Evolutionary conservation across 208 protist genomes (phyloP).

Genomic region (Leishmania lainsoni): DNA sequence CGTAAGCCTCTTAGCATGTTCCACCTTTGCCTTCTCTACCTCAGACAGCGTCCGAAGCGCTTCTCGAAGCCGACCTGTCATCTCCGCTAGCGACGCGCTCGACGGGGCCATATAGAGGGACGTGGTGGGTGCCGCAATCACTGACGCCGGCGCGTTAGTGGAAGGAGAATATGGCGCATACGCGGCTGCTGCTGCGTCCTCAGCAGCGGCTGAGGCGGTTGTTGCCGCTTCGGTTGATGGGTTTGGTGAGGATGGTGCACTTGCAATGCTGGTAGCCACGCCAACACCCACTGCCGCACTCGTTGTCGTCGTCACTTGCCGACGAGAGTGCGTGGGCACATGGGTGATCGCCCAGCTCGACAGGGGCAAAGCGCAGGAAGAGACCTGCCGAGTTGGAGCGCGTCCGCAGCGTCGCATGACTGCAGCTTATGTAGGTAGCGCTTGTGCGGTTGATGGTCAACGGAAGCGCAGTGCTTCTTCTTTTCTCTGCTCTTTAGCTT

Average conservation of each 20-base stretch:
- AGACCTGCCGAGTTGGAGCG: background rate
- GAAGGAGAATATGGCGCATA: background rate
- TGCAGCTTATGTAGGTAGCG: background rate
- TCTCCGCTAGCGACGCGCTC: slow-evolving; percentile 13
- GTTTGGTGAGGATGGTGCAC: background rate
- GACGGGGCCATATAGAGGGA: background rate
- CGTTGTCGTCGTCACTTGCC: background rate
- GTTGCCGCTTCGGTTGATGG: background rate
- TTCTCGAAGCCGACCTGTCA: slow-evolving; percentile 25
- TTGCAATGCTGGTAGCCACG: background rate
- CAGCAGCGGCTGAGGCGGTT: background rate
- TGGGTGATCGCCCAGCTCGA: background rate
- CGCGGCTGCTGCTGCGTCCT: background rate
- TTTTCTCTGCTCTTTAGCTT: background rate
- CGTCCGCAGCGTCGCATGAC: background rate
- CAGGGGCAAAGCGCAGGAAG: background rate
- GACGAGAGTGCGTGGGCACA: background rate
- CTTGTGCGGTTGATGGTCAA: background rate
- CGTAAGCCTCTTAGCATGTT: background rate
- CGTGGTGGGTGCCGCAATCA: background rate
- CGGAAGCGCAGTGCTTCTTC: background rate
- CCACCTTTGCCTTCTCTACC: slow-evolving; percentile 33
- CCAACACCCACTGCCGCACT: background rate
- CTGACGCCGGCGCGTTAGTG: background rate
- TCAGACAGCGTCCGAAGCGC: slow-evolving; percentile 34